These are phyloP conservation scores for Byssothecium circinans DNA, from an alignment of 2,329 filamentous ascomycete species.

Conservation along the genomic window DNA sequence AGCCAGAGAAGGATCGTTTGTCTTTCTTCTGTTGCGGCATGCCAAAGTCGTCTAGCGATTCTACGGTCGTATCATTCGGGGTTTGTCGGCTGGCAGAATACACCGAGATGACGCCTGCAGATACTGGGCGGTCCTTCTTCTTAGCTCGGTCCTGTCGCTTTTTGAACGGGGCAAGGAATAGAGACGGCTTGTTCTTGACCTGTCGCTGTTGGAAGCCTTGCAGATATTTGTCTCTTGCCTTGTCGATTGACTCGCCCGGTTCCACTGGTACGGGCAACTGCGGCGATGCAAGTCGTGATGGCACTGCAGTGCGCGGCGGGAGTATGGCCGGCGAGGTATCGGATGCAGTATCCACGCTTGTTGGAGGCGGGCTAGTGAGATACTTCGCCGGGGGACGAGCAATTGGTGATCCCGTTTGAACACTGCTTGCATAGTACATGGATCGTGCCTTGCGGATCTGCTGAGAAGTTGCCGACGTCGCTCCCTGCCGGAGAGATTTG, in stretches of 20 bases:
- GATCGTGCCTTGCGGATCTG: constrained; percentile 43
- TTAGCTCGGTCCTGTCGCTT: constrained; percentile 43
- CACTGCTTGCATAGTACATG: constrained; percentile 44
- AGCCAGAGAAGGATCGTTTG: constrained; percentile 64
- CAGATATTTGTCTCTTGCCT: constrained; percentile 45
- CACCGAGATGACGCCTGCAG: constrained; percentile 21
- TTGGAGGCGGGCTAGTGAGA: constrained; percentile 27
- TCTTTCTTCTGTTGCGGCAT: constrained; percentile 48
- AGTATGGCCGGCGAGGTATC: background rate
- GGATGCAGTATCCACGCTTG: constrained; percentile 8
- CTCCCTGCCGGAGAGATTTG: constrained; percentile 24
- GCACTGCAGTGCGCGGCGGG: constrained; percentile 4
- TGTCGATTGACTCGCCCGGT: constrained; percentile 29
- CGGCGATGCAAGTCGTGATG: constrained; percentile 25
- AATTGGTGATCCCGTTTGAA: constrained; percentile 42
- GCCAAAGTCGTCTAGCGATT: constrained; percentile 22
- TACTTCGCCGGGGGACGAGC: constrained; percentile 37
- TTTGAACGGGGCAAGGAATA: constrained; percentile 49
- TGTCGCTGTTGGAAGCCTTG: constrained; percentile 46
- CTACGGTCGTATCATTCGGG: constrained; percentile 11
- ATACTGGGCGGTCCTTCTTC: constrained; percentile 18
- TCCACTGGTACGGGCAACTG: constrained; percentile 31
- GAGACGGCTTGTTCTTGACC: constrained; percentile 47
- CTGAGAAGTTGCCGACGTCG: constrained; percentile 34
- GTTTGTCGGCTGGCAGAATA: constrained; percentile 13